Base-by-base conservation (phyloP, 441 rosid species). In the Viola pubescens region DNA sequence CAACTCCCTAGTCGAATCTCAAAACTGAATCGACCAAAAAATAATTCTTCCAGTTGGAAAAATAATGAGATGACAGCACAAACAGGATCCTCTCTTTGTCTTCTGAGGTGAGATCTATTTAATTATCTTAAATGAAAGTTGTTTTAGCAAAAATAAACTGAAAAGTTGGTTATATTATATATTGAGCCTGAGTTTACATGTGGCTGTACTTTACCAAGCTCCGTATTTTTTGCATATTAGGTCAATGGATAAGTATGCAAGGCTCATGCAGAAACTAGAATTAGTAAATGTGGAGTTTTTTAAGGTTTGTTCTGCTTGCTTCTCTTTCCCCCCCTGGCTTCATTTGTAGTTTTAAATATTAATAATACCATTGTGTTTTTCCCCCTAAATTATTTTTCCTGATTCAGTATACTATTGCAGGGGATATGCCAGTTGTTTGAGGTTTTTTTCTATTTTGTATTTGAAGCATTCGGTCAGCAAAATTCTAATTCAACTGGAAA, bases 261-360 rank as follows among this genome's bases (percentile, higher is more conserved):
- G 97, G 80, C 87, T 94, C 56, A 88, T 94, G 96, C 99, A 87
- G 88, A 94, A 88, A 82, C 85, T 91, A 72, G 97, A 87, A 75
- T 75, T 88, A 70, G 88, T 85, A 51, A 94, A 94, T 71, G 86
- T 88, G 65, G 99, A 88, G 62, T 82, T 94, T 75, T 91, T 91
- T 49, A 88, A 90, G 98, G 99, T 87, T 69, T 67, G 70, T 48
- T 26, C 56, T 43, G 59, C 45, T 41, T 56, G 37, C 42, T 41
- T 51, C 50, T 58, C 48, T 59, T 40, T 44, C 16, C 44, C 60
- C 38, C 16, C 41, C 53, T 62, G 14, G 65, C 19, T 42, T 43
- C 63, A 10, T 56, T 42, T 58, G 40, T 10, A 64, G 54, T 48
- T 65, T 39, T 54, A 54, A 64, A 56, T 59, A 67, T 65, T 9